Conservation (phyloP, 306 rosid genomes). For the Quercus wislizeni region DNA sequence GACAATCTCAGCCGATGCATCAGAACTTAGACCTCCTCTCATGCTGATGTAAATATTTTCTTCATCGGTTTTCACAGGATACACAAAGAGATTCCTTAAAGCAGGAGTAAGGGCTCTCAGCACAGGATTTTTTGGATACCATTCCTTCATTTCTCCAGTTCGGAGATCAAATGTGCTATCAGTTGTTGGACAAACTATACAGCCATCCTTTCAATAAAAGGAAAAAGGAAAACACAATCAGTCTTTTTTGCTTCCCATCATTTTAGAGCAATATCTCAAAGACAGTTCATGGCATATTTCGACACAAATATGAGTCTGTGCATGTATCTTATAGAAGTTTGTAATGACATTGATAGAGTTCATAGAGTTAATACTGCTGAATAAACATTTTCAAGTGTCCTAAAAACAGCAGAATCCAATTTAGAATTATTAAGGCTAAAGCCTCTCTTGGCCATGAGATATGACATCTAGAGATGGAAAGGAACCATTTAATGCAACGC, state of each 20-base stretch:
- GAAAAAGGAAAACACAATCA: neutral
- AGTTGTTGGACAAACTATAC: constrained; percentile 87
- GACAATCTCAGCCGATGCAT: constrained; percentile 76
- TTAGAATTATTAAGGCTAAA: neutral
- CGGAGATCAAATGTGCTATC: constrained; percentile 93
- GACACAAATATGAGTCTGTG: neutral
- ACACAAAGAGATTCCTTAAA: constrained; percentile 62
- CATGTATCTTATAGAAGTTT: neutral
- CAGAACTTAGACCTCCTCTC: constrained; percentile 34
- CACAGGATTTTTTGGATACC: constrained; percentile 97
- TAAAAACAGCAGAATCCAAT: neutral
- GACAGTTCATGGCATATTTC: neutral
- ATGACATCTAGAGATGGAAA: neutral
- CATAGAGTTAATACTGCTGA: neutral
- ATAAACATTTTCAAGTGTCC: neutral
- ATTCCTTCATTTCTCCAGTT: constrained; percentile 68
- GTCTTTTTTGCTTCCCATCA: neutral
- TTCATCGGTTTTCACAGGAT: constrained; percentile 76
- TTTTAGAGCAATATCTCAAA: neutral
- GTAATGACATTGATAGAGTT: neutral
- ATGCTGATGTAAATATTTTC: constrained; percentile 77
- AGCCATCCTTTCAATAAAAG: constrained; percentile 63
- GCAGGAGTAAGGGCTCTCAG: constrained; percentile 81
- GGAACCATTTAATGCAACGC: neutral
- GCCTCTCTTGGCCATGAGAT: neutral